Evolutionary conservation across 129 eudicot species (phyloP).

Genomic region (Erigeron canadensis): DNA sequence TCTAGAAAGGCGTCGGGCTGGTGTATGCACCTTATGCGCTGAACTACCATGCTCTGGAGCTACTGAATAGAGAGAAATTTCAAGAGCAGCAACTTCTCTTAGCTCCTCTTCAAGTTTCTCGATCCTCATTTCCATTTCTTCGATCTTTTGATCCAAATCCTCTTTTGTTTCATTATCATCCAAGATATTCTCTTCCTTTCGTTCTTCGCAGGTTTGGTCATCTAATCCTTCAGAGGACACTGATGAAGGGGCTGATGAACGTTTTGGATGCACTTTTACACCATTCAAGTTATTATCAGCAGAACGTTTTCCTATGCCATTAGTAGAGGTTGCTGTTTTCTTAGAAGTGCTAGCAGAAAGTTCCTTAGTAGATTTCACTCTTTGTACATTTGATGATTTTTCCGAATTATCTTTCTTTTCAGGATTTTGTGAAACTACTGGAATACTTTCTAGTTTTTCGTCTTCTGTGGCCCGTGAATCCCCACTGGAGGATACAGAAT

Average conservation of each 20-base stretch:
- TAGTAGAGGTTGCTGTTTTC: constrained; percentile 37
- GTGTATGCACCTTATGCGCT: constrained; percentile 96
- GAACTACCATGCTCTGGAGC: constrained; percentile 94
- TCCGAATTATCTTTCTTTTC: constrained; percentile 36
- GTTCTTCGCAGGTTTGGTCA: constrained; percentile 41
- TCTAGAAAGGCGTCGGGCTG: constrained; percentile 97
- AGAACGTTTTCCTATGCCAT: constrained; percentile 26
- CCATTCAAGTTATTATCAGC: constrained; percentile 40
- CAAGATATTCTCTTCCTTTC: constrained; percentile 39
- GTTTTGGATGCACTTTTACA: constrained; percentile 64
- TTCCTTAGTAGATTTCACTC: constrained; percentile 43
- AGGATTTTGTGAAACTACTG: constrained; percentile 35
- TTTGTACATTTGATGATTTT: constrained; percentile 28
- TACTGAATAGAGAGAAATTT: constrained; percentile 85
- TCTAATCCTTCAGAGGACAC: constrained; percentile 62
- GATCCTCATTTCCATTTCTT: constrained; percentile 78
- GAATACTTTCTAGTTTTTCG: constrained; percentile 51
- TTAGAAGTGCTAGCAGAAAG: constrained; percentile 36
- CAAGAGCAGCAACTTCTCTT: constrained; percentile 97
- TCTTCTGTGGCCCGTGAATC: constrained; percentile 71
- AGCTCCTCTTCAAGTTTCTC: constrained; percentile 87
- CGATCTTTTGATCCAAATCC: constrained; percentile 53
- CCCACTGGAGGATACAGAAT: constrained; percentile 76
- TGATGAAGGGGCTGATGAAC: constrained; percentile 64
- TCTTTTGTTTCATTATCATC: constrained; percentile 58